phyloP scores from a whole-genome alignment of 148 eudicot species.

The Rhododendron simsii region DNA sequence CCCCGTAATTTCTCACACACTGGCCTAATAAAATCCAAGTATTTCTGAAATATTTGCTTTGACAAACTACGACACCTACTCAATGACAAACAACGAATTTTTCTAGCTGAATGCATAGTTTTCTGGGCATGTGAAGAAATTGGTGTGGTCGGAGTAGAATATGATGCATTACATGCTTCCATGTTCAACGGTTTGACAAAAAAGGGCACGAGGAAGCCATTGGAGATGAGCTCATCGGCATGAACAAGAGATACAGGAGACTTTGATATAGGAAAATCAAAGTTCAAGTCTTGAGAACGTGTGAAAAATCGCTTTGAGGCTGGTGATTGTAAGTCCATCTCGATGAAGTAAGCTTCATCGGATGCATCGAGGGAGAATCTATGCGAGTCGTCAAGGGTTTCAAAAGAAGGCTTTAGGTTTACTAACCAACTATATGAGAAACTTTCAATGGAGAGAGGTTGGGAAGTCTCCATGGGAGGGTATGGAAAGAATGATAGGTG shows the following conservation, averaged over 20 bases:
- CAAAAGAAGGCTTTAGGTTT: slow-evolving; percentile 30
- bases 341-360: slow-evolving; percentile 68
- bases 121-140: slow-evolving; percentile 15
- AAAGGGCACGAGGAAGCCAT: slow-evolving; percentile 57
- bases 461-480: slow-evolving; percentile 37
- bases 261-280: slow-evolving; percentile 43
- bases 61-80: slow-evolving; percentile 58
- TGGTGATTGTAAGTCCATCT: slow-evolving; percentile 77
- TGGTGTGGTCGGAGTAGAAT: slow-evolving; percentile 17
- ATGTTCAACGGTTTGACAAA: slow-evolving; percentile 28
- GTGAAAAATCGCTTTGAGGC: slow-evolving; percentile 63
- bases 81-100: slow-evolving; percentile 43
- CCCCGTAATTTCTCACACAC: slow-evolving; percentile 41
- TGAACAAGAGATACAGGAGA: slow-evolving; percentile 38
- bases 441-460: slow-evolving; percentile 74
- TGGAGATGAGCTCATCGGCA: slow-evolving; percentile 71
- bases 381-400: slow-evolving; percentile 42
- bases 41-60: slow-evolving; percentile 46
- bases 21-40: slow-evolving; percentile 43
- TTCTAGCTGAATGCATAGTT: slow-evolving; percentile 20
- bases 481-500: slow-evolving; percentile 2
- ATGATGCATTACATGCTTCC: slow-evolving; percentile 18
- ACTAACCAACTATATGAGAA: slow-evolving; percentile 78
- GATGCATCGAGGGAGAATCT: slow-evolving; percentile 50
- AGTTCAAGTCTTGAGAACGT: slow-evolving; percentile 43